These are phyloP conservation scores for Cyphellophora attinorum DNA, from an alignment of 2,329 filamentous ascomycete genomes.

Conservation along the genomic window DNA sequence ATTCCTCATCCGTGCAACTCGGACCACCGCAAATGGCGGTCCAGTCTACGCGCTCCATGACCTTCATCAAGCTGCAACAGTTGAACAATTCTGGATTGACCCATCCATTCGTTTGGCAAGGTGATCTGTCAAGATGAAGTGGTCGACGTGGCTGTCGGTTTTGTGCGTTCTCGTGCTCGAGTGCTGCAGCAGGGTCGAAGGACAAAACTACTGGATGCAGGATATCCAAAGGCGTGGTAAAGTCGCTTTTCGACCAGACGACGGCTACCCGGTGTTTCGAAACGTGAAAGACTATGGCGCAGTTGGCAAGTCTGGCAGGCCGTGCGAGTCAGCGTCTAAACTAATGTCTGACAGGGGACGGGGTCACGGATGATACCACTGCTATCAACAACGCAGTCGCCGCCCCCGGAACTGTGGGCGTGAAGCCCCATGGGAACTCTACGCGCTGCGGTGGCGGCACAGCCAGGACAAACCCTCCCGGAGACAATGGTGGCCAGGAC, in stretches of 20 bases:
- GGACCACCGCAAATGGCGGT: too few species aligned
- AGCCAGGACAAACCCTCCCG: too few species aligned
- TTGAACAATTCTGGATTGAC: too few species aligned
- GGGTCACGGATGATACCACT: constrained; percentile 62
- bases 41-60: too few species aligned
- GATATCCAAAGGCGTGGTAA: constrained; percentile 25
- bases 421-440: neutral
- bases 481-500: constrained; percentile 13
- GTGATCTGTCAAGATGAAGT: neutral
- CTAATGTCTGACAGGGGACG: constrained; percentile 32
- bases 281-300: constrained; percentile 66
- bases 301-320: constrained; percentile 17
- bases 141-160: constrained; percentile 3
- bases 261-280: constrained; percentile 49
- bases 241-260: constrained; percentile 19
- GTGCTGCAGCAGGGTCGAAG: constrained; percentile 1
- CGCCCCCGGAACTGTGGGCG: constrained; percentile 41
- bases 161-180: constrained; percentile 7
- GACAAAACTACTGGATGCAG: constrained; percentile 24
- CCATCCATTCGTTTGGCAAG: too few species aligned
- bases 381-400: constrained; percentile 71
- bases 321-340: too few species aligned
- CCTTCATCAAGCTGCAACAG: too few species aligned
- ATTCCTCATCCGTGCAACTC: too few species aligned
- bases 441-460: constrained; percentile 60